These are phyloP conservation scores for Cymbopogon citratus DNA, from an alignment of 176 grass and related monocot species.

Conservation along the genomic window DNA sequence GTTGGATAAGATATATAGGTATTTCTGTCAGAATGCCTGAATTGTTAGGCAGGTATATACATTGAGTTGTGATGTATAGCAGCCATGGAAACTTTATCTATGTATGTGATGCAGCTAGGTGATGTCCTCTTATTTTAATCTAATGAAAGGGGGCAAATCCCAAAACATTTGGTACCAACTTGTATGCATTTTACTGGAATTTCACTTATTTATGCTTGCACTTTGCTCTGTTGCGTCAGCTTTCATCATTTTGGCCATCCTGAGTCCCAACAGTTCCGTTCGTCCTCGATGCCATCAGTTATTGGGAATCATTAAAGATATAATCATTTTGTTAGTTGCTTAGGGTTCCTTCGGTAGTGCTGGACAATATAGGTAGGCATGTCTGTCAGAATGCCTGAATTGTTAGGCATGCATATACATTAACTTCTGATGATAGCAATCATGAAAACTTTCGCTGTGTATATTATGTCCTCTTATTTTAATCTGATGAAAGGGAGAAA, in stretches of 20 bases:
- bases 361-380: not conserved
- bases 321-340: not conserved
- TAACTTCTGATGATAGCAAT: not conserved
- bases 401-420: not conserved
- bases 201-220: not conserved
- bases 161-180: not conserved
- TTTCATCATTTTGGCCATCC: not conserved
- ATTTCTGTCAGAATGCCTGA: not conserved
- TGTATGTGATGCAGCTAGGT: not conserved
- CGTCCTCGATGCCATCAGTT: no score
- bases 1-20: no score
- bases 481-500: not conserved
- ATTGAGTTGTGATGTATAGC: not conserved
- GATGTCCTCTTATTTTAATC: not conserved
- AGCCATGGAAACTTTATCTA: not conserved
- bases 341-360: constrained; percentile 7
- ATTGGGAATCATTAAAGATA: not conserved
- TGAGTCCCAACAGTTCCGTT: not conserved
- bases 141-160: not conserved
- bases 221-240: not conserved
- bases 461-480: not conserved
- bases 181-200: not conserved
- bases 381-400: not conserved
- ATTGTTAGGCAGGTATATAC: not conserved
- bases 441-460: no score